phyloP scores from a whole-genome alignment of 2,329 filamentous ascomycete genomes.

The Xylariaceae sp. region DNA sequence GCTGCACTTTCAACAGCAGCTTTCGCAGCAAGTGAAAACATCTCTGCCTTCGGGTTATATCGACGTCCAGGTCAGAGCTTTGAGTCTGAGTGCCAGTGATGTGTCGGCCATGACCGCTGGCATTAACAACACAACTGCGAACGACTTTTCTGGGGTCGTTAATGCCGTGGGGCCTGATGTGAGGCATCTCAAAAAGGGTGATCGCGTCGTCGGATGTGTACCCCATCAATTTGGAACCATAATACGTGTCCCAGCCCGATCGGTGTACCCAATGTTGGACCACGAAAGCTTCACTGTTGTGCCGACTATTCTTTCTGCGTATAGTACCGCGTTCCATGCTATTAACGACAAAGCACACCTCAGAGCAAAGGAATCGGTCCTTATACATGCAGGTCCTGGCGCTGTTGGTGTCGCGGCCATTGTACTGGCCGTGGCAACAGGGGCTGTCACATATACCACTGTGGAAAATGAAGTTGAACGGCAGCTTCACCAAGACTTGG shows the following conservation, averaged over 20 bases:
- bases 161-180: background rate
- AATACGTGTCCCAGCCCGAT: background rate
- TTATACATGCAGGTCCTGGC: slow-evolving; percentile 28
- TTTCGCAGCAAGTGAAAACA: background rate
- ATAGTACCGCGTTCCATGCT: slow-evolving; percentile 6
- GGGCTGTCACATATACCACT: slow-evolving; percentile 1
- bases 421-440: background rate
- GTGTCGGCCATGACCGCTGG: slow-evolving; percentile 19
- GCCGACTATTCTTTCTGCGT: background rate
- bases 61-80: slow-evolving; percentile 6
- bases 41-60: slow-evolving; percentile 1
- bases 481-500: background rate
- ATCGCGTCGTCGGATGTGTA: background rate
- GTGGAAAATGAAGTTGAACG: background rate
- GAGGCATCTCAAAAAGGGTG: background rate
- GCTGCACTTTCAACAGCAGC: slow-evolving; percentile 20
- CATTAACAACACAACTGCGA: background rate
- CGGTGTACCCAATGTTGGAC: slow-evolving; percentile 1
- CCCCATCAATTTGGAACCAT: slow-evolving; percentile 3
- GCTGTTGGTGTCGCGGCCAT: slow-evolving; percentile 37
- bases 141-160: slow-evolving; percentile 5
- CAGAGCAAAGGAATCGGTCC: background rate
- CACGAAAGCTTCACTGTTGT: background rate
- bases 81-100: slow-evolving; percentile 28
- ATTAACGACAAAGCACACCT: background rate